Base-by-base conservation (phyloP, 768 basidiomycete species). In the Lactarius sanguifluus region DNA sequence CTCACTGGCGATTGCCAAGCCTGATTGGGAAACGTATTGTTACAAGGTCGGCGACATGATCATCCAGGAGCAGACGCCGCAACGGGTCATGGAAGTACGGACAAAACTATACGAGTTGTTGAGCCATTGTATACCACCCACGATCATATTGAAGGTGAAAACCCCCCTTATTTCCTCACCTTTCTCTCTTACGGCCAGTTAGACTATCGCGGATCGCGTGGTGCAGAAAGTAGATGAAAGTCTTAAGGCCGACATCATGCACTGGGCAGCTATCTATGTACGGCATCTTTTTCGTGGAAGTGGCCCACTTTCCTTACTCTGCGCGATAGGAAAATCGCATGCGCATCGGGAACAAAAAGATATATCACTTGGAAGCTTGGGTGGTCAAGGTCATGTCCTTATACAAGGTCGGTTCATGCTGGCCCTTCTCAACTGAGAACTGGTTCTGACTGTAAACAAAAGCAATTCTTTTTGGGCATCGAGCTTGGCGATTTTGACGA, bases 11-110 rank as follows among this genome's bases (percentile, higher is more conserved):
- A 94, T 96, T 64, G 94, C 95, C 16, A 95, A 98, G 77, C 95
- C 97, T n/a, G 97, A 99, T 74, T 99, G 97, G 97, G 97, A 99
- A 76, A 92, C 91, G 13, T 99, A 97, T 75, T 97, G 96, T 71
- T 82, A 88, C 71, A 94, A 94, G 75, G 88, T 98, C 13, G 95
- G 91, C 16, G 94, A 96, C 75, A 79, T 92, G 73, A 95, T 99
- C 69, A 79, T 98, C 20, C 82, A 85, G 67, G 94, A 97, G 72
- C 97, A 99, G 77, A 86, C 88, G 34, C 94, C 97, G 23, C 85
- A 88, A 62, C 86, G 88, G 65, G 87, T 98, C 58, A 90, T 97
- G 85, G 92, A 94, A 76, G 92, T 99, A 20, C 85, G 97, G 65
- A 83, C 85, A 43, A 98, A 96, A 78, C 83, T 98, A 58, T 99